Evolutionary conservation across 768 basidiomycete species (phyloP).

Genomic region (Suillus clintonianus): DNA sequence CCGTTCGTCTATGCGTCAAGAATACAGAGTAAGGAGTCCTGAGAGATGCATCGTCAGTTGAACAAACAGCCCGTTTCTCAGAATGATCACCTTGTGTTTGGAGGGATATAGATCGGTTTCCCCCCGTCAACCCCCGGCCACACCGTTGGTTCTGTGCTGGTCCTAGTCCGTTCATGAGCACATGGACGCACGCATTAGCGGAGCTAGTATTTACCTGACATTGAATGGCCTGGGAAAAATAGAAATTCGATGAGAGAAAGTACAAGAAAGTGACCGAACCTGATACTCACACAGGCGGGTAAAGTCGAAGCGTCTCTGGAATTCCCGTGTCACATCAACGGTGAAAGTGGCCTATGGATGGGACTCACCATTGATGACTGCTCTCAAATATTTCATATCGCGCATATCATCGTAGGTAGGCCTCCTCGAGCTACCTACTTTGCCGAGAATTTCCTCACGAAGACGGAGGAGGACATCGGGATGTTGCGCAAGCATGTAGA

Average conservation of each 20-base stretch:
- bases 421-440: constrained; percentile 26
- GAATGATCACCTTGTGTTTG: constrained; percentile 28
- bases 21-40: constrained; percentile 49
- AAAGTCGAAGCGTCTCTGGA: constrained; percentile 31
- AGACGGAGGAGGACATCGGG: constrained; percentile 29
- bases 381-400: constrained; percentile 42
- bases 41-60: not conserved
- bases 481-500: constrained; percentile 31
- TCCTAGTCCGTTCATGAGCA: constrained; percentile 16
- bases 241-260: not conserved
- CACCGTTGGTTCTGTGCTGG: constrained; percentile 20
- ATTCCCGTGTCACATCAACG: not conserved
- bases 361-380: constrained; percentile 37
- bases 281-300: constrained; percentile 31
- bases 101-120: constrained; percentile 34
- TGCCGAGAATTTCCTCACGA: constrained; percentile 29
- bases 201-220: constrained; percentile 10
- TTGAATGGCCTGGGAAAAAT: constrained; percentile 24
- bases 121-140: constrained; percentile 24
- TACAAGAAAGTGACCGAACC: not conserved
- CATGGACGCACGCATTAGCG: too few species aligned
- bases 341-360: not conserved
- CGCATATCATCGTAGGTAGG: constrained; percentile 35
- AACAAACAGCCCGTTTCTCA: not conserved
- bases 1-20: constrained; percentile 61